Evolutionary conservation across 495 filamentous ascomycete species (phyloP).

Genomic region (Astrothelium macrocarpum): DNA sequence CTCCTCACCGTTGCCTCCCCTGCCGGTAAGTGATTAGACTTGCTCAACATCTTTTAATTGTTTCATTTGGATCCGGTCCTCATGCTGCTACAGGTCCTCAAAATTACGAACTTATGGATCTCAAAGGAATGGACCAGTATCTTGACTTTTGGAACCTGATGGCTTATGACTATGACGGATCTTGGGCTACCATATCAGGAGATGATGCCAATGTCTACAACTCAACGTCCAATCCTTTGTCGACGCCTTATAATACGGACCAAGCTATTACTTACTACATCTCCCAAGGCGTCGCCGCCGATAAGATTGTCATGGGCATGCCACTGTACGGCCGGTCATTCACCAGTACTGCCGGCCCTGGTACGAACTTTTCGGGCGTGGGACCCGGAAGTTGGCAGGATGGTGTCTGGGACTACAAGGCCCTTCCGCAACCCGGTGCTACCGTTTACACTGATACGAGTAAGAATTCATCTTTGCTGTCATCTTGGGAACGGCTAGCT

Average conservation of each 20-base stretch:
- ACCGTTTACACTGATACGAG: conserved; percentile 35
- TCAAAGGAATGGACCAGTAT: conserved; percentile 59
- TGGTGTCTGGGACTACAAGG: conserved; percentile 67
- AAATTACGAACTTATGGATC: conserved; percentile 61
- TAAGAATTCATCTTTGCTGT: conserved; percentile 41
- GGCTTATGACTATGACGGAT: conserved; percentile 39
- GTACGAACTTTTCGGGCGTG: conserved; percentile 54
- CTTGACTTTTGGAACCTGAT: conserved; percentile 78
- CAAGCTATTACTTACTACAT: conserved; percentile 60
- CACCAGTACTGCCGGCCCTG: conserved; percentile 57
- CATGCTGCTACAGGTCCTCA: conserved; percentile 29
- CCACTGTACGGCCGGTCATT: conserved; percentile 79
- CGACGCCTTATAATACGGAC: conserved; percentile 63
- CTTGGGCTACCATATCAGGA: conserved; percentile 58
- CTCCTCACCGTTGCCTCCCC: conserved; percentile 67
- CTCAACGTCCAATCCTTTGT: conserved; percentile 39
- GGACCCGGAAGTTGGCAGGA: conserved; percentile 59
- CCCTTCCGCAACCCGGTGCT: conserved; percentile 11
- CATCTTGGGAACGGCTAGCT: background rate
- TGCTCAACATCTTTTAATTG: background rate
- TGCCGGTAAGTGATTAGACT: conserved; percentile 37
- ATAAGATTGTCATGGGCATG: conserved; percentile 73
- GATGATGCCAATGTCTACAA: conserved; percentile 68
- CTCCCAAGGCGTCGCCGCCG: conserved; percentile 46
- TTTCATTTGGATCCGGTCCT: background rate